Evolutionary conservation across 352 stramenopile species (phyloP).

Genomic region (Phytopythium aichiense): DNA sequence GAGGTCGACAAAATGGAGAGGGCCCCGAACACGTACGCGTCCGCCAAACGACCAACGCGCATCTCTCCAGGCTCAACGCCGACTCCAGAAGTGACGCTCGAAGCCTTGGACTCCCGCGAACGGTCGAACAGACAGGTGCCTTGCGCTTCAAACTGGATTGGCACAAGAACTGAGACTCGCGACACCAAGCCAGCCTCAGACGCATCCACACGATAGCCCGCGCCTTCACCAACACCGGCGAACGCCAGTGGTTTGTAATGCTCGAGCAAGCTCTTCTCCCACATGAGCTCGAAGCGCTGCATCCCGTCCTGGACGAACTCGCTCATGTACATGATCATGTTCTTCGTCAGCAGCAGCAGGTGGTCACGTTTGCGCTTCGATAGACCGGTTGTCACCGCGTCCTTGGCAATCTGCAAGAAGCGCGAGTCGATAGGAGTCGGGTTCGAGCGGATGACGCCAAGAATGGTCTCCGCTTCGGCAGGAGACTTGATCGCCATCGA

Average conservation of each 20-base stretch:
- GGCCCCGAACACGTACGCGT: conserved; percentile 79
- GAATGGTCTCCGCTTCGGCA: conserved; percentile 71
- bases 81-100: conserved; percentile 56
- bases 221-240: conserved; percentile 59
- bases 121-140: conserved; percentile 81
- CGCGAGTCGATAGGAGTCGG: conserved; percentile 40
- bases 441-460: conserved; percentile 50
- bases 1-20: conserved; percentile 81
- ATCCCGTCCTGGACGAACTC: conserved; percentile 81
- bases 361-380: conserved; percentile 68
- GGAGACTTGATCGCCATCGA: conserved; percentile 81
- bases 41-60: conserved; percentile 57
- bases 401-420: conserved; percentile 68
- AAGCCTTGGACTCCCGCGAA: conserved; percentile 39
- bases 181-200: conserved; percentile 52
- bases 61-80: conserved; percentile 62
- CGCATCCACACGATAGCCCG: conserved; percentile 65
- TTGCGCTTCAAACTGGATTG: conserved; percentile 73
- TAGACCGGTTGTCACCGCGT: conserved; percentile 58
- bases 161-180: conserved; percentile 71
- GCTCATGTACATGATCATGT: conserved; percentile 83
- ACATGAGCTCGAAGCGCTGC: conserved; percentile 79
- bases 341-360: conserved; percentile 72
- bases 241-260: conserved; percentile 78
- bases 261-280: conserved; percentile 79